Percentiles rank a stretch among this genome's conserved stretches.
These are phyloP conservation scores for Dissophora globulifera DNA, from an alignment of 192 early-diverging fungal genomes.

Conservation along the genomic window DNA sequence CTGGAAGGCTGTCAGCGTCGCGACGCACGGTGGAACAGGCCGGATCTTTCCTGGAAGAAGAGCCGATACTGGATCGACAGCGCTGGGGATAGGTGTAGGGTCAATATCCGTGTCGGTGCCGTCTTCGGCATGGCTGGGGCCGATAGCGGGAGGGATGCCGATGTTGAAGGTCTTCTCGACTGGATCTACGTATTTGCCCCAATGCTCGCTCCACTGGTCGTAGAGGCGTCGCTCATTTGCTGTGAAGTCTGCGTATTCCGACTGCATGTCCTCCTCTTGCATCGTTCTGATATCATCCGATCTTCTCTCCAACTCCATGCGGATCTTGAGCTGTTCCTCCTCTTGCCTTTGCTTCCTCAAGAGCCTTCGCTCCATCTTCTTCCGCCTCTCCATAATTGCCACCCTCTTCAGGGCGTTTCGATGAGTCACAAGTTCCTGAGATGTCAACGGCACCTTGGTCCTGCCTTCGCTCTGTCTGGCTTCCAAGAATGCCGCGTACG, in stretches of 20 bases:
- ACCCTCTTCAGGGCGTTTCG: background rate
- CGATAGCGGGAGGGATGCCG: conserved; percentile 20
- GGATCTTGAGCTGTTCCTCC: background rate
- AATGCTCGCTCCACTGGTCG: conserved; percentile 20
- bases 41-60: conserved; percentile 23
- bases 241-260: background rate
- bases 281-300: background rate
- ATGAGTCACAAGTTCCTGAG: too few species aligned
- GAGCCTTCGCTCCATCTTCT: too few species aligned
- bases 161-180: conserved; percentile 46
- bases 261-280: conserved; percentile 1
- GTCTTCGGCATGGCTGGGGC: too few species aligned
- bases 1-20: conserved; percentile 21
- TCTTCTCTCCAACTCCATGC: background rate
- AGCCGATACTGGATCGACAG: conserved; percentile 4
- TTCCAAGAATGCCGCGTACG: too few species aligned
- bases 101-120: too few species aligned
- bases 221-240: conserved; percentile 17
- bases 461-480: too few species aligned
- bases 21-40: conserved; percentile 35
- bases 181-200: conserved; percentile 17
- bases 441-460: too few species aligned
- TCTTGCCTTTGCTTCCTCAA: background rate
- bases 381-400: too few species aligned
- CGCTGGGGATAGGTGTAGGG: background rate